Evolutionary conservation across 2,329 filamentous ascomycete species (phyloP), one percentile per base, ranked within the genome.

Genomic region (Penicillium sp.): DNA sequence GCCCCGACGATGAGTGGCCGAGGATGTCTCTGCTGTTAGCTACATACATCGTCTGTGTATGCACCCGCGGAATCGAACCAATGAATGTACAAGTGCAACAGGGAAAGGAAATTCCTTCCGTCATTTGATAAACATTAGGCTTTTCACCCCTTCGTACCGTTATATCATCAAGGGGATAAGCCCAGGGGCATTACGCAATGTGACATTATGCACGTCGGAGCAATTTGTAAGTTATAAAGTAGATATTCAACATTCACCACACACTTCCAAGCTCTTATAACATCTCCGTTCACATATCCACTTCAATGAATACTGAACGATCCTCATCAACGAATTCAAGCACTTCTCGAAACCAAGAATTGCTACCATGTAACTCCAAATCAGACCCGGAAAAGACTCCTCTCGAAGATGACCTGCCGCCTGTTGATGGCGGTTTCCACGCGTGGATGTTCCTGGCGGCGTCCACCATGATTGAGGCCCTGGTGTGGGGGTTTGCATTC

Each of bases 391-490:
- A 42, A 14, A 50, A 50, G 4, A 31, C 48, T 10, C 16, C 26
- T 3, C 51, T 29, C 10, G 43, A 54, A 8, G 50, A 58, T 16
- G n/a, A 55, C 1, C 54, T 76, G 9, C 72, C 74, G 37, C 71
- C 66, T 1, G 64, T 70, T 6, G 75, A 78, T 55, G 67, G 72
- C 31, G 77, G 77, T 1, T 71, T 71, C 57, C 65, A 74, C 29
- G 78, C 77, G 23, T 80, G 75, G 72, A 63, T 82, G 23, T 81
- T 83, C 55, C 67, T 85, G 5, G 72, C 75, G 9, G 81, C 78
- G 1, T 81, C 78, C 50, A 83, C 81, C 58, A 70, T 80, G 51
- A 72, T 85, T 33, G 82, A 85, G 66, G 80, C 78, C 23, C 69
- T 84, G 2, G 77, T 84, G 50, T 85, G 82, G 81, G 82, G 67